Evolutionary conservation across 2,329 filamentous ascomycete species (phyloP).

Genomic region (Pseudogymnoascus sp.): DNA sequence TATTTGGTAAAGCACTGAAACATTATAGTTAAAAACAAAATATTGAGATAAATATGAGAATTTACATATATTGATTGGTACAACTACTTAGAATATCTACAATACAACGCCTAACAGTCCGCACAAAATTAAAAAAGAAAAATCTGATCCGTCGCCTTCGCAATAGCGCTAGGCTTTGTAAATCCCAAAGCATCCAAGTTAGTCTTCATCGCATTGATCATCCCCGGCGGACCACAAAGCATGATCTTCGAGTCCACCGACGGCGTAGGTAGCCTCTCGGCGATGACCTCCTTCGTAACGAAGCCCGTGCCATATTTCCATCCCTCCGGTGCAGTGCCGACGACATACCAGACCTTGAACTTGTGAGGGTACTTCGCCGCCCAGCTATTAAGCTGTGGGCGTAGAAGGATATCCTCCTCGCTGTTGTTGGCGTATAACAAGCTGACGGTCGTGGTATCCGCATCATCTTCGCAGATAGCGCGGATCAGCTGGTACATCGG

Average conservation of each 20-base stretch:
- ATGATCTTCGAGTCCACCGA: constrained; percentile 44
- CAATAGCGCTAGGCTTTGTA: constrained; percentile 41
- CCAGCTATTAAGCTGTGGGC: constrained; percentile 48
- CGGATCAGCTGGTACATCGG: constrained; percentile 58
- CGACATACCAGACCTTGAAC: constrained; percentile 49
- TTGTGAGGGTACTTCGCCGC: constrained; percentile 45
- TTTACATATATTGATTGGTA: not conserved
- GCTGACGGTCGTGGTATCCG: constrained; percentile 49
- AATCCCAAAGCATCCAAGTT: constrained; percentile 44
- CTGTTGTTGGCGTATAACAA: constrained; percentile 54
- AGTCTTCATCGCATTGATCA: constrained; percentile 53
- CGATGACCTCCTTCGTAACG: constrained; percentile 45
- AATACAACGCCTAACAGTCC: not conserved
- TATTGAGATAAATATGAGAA: not conserved
- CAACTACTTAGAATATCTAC: not conserved
- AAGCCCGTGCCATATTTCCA: constrained; percentile 47
- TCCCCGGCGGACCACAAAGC: constrained; percentile 55
- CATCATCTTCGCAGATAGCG: constrained; percentile 55
- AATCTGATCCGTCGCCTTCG: constrained; percentile 49
- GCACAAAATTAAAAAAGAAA: constrained; percentile 41
- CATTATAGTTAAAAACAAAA: not conserved
- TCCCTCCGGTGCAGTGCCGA: constrained; percentile 39
- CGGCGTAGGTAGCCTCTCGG: constrained; percentile 41
- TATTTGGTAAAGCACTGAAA: not conserved
- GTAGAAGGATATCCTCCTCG: constrained; percentile 54